Conservation (phyloP, 2,329 filamentous ascomycete genomes). For the Huntiella omanensis region DNA sequence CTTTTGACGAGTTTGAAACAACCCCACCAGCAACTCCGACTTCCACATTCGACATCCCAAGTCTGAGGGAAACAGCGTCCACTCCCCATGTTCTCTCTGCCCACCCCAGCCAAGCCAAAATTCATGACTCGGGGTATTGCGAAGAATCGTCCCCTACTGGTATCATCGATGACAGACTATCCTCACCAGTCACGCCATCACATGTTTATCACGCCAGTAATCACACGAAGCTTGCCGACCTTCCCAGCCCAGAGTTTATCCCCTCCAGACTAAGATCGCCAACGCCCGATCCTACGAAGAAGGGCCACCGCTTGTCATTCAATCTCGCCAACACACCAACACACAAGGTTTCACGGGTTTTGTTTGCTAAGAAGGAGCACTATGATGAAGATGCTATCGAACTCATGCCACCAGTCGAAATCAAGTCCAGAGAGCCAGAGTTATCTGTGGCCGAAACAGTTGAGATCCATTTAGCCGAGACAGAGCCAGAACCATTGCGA, state of each 20-base stretch:
- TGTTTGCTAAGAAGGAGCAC: neutral
- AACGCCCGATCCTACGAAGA: conserved; percentile 1
- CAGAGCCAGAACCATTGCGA: neutral
- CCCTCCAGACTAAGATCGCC: neutral
- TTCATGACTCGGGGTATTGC: conserved; percentile 1
- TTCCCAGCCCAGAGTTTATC: neutral
- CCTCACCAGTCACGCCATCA: neutral
- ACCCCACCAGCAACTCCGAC: conserved; percentile 14
- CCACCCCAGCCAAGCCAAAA: neutral
- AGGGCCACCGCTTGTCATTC: too few relatives aligned
- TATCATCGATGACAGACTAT: neutral
- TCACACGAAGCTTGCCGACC: neutral
- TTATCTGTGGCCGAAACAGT: too few relatives aligned
- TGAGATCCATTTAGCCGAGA: neutral
- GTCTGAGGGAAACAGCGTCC: conserved; percentile 13
- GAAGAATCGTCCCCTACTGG: neutral
- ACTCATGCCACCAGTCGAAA: conserved; percentile 2
- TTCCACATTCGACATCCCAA: conserved; percentile 13
- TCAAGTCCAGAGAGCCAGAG: neutral
- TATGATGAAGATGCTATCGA: neutral
- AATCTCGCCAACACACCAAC: too few relatives aligned
- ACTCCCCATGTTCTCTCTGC: conserved; percentile 13
- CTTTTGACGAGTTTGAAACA: conserved; percentile 11
- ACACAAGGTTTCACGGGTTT: conserved; percentile 2
- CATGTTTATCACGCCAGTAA: neutral